Conservation (phyloP, 345 rosid genomes). For the Eucalyptus dawsonii region DNA sequence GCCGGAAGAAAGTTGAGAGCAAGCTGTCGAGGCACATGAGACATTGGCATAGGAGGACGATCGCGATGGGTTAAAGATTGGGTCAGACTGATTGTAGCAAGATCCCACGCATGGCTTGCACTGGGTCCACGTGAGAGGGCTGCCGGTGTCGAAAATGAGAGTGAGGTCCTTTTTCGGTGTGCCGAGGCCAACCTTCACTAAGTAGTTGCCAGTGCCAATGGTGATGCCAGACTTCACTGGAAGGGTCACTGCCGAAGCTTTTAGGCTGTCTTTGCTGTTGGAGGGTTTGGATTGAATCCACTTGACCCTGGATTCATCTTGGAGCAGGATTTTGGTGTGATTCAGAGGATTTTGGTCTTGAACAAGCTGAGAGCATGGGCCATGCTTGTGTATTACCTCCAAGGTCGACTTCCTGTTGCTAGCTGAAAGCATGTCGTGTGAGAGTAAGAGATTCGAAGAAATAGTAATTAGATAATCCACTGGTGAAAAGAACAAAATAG, state of each 20-base stretch:
- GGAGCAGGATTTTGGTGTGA: too few relatives aligned
- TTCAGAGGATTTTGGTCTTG: too few relatives aligned
- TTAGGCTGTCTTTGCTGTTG: too few relatives aligned
- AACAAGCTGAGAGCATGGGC: too few relatives aligned
- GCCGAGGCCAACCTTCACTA: too few relatives aligned
- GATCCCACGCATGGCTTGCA: constrained; percentile 3
- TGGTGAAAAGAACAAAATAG: neutral
- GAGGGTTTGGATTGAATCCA: too few relatives aligned
- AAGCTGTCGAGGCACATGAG: neutral
- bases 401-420: neutral
- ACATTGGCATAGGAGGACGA: constrained; percentile 2
- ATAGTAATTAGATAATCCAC: neutral
- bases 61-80: constrained; percentile 1
- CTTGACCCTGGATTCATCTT: too few relatives aligned
- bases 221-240: too few relatives aligned
- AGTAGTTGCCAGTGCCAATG: too few relatives aligned
- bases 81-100: constrained; percentile 2
- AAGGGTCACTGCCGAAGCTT: too few relatives aligned
- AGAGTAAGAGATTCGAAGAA: neutral
- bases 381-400: neutral
- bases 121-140: neutral
- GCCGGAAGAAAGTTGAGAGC: neutral
- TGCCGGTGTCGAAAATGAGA: too few relatives aligned
- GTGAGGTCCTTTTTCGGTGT: too few relatives aligned
- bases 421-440: neutral